These are phyloP conservation scores for Xerocomellus chrysenteron DNA, from an alignment of 768 basidiomycete species.

Conservation along the genomic window DNA sequence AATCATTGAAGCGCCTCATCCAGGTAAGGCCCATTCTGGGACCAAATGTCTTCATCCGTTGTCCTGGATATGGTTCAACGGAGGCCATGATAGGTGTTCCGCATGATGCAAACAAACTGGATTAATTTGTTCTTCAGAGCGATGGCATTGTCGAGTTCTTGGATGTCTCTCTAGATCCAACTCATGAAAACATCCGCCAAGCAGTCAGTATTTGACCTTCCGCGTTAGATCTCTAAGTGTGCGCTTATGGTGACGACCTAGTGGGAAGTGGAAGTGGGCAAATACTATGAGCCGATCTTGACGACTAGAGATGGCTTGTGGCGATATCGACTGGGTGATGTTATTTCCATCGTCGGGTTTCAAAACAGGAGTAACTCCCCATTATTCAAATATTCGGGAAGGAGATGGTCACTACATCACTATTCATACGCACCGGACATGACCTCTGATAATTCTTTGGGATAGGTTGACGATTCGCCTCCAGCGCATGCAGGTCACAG, in stretches of 20 bases:
- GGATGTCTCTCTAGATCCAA: too few species aligned
- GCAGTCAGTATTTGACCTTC: too few species aligned
- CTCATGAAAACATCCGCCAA: too few species aligned
- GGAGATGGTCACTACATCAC: background rate
- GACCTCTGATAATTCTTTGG: too few species aligned
- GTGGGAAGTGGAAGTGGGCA: conserved; percentile 19
- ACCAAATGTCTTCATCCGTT: too few species aligned
- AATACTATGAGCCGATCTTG: conserved; percentile 18
- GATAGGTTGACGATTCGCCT: conserved; percentile 12
- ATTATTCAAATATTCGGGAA: conserved; percentile 11
- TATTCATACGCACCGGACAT: background rate
- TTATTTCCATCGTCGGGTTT: conserved; percentile 20
- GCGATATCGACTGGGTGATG: conserved; percentile 23
- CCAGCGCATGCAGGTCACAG: background rate
- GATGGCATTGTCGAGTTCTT: too few species aligned
- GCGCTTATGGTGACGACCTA: background rate
- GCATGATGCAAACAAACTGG: too few species aligned
- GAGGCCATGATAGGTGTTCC: too few species aligned
- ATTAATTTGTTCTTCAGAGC: too few species aligned
- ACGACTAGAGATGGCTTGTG: conserved; percentile 24
- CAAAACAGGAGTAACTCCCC: conserved; percentile 2
- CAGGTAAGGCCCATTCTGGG: too few species aligned
- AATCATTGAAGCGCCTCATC: too few species aligned
- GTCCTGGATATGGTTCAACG: too few species aligned
- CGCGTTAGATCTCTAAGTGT: background rate